Percentiles rank a stretch among this genome's conserved stretches.
Evolutionary conservation across 768 basidiomycete species (phyloP).

Genomic region (Lentinula raphanica): DNA sequence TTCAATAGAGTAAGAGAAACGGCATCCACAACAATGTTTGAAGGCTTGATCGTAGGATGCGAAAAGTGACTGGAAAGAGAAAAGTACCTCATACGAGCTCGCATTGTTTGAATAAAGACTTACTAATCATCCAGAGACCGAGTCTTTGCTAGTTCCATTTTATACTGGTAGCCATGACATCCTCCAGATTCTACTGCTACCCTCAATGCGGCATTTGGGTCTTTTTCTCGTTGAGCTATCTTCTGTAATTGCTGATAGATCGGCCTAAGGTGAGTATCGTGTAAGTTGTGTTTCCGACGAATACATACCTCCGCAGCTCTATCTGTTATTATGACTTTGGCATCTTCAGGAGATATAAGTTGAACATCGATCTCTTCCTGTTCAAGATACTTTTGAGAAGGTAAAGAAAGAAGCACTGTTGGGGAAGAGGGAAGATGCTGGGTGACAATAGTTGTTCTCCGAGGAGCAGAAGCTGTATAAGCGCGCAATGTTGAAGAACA

Average conservation of each 20-base stretch:
- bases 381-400: conserved; percentile 49
- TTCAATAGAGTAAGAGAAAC: conserved; percentile 81
- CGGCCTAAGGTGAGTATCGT: neutral
- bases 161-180: conserved; percentile 97
- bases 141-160: conserved; percentile 69
- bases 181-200: conserved; percentile 90
- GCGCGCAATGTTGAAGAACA: conserved; percentile 7
- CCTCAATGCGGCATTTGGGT: conserved; percentile 64
- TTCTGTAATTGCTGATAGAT: conserved; percentile 62
- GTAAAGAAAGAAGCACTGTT: conserved; percentile 45
- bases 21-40: conserved; percentile 80
- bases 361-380: conserved; percentile 63
- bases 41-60: conserved; percentile 66
- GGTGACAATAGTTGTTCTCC: conserved; percentile 30
- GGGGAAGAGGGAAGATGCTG: conserved; percentile 39
- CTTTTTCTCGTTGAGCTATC: conserved; percentile 62
- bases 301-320: conserved; percentile 66
- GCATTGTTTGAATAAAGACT: conserved; percentile 24
- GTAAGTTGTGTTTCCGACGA: too few relatives aligned
- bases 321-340: conserved; percentile 58
- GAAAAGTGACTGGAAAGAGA: conserved; percentile 51
- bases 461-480: conserved; percentile 16
- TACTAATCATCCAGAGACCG: conserved; percentile 80
- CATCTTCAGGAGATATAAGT: conserved; percentile 45
- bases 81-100: neutral